Evolutionary conservation across 108 stramenopile species (phyloP).

Genomic region (Nannochloropsis gaditana): DNA sequence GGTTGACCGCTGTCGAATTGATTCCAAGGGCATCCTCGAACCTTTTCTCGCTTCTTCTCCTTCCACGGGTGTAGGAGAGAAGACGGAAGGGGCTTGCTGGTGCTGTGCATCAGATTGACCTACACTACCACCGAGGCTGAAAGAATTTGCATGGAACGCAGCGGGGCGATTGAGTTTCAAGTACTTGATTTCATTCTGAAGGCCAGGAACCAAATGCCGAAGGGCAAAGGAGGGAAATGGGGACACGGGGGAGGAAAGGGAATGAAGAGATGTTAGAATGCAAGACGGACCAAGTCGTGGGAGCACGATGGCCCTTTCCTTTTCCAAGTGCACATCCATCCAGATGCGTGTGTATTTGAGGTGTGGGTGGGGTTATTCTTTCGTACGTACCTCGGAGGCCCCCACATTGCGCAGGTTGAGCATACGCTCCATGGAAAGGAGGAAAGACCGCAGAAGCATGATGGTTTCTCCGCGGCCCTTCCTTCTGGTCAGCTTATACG

Average conservation of each 20-base stretch:
- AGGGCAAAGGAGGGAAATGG: not conserved
- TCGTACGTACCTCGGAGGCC: not conserved
- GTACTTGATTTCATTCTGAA: conserved; percentile 19
- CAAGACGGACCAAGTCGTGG: no score
- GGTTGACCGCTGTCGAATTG: not conserved
- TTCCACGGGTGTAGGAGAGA: not conserved
- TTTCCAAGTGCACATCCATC: no score
- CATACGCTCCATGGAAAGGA: conserved; percentile 36
- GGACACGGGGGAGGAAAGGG: not conserved
- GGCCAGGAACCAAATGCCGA: conserved; percentile 16
- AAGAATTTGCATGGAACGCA: not conserved
- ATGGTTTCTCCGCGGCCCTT: not conserved
- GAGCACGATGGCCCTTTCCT: no score
- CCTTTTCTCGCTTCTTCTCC: not conserved
- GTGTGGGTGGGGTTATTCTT: not conserved
- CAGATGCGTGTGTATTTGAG: no score
- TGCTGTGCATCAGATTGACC: not conserved
- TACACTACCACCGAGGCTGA: not conserved
- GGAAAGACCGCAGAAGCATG: not conserved
- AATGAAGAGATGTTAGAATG: not conserved
- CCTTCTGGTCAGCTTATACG: conserved; percentile 7
- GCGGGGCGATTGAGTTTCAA: not conserved
- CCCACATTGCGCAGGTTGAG: conserved; percentile 29
- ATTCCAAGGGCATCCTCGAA: not conserved
- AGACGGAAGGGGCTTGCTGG: not conserved